Evolutionary conservation across 768 basidiomycete species (phyloP), one percentile per base, ranked within the genome.

Genomic region (Hygrophoropsis aurantiaca): DNA sequence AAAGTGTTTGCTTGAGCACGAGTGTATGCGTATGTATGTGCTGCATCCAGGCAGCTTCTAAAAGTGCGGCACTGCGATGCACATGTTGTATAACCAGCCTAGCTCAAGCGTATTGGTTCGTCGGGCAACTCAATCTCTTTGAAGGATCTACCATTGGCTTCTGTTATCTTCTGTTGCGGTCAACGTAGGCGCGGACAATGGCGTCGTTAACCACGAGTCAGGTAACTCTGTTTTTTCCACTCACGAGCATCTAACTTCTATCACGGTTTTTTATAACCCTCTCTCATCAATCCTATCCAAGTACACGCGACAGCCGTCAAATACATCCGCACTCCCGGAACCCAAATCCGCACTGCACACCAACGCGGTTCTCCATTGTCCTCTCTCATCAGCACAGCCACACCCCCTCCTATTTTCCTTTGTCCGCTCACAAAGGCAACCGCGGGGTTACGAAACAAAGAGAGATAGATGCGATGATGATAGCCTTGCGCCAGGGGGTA

Each of bases 1-100:
- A 93, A 90, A 67, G 88, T 99, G 24, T 99, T 99, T 67, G 83
- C 87, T 46, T 99, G 74, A 80, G 57, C 23, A 40, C 16, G 39
- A 46, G 42, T 50, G 48, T 20, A 41, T 21, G 27, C 21, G n/a
- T 30, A 30, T 30, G 27, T 6, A 13, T 13, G 27, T 20, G 44
- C 39, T 20, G 40, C 33, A 11, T 16, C n/a, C n/a, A n/a, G n/a
- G n/a, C n/a, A n/a, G n/a, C n/a, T n/a, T n/a, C n/a, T n/a, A n/a
- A n/a, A n/a, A n/a, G n/a, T n/a, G n/a, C n/a, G n/a, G n/a, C n/a
- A n/a, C n/a, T n/a, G n/a, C n/a, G n/a, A n/a, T n/a, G n/a, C n/a
- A n/a, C n/a, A n/a, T n/a, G n/a, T n/a, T n/a, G n/a, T n/a, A n/a
- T n/a, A n/a, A n/a, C n/a, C n/a, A n/a, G n/a, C n/a, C n/a, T n/a